Base-by-base conservation (phyloP, 805 yeast genomes). In the Suhomyces sp. region DNA sequence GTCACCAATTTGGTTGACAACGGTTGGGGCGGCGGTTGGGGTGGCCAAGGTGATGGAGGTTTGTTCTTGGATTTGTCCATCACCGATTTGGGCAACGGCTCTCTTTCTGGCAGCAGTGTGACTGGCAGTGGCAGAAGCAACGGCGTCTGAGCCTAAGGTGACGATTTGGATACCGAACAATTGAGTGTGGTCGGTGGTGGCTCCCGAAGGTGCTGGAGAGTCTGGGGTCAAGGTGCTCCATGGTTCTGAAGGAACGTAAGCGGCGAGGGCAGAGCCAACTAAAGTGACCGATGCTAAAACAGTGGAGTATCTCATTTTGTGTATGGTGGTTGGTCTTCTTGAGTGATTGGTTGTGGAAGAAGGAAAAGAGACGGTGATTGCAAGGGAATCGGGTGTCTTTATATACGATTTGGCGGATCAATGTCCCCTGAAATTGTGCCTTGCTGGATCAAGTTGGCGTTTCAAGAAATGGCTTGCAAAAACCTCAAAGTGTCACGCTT, bases 101-200 rank as follows among this genome's bases (percentile, higher is more conserved):
- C 21, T 36, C 23, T 31, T 37, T 37, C 19, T 55, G 12, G 46
- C 50, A 7, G 48, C 58, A 44, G 59, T 50, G 45, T 47, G 33
- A 36, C 54, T 25, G 30, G 38, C 34, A 16, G 33, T 42, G 42
- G 60, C 38, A 35, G 59, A 36, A 21, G 65, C 38, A 30, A 62
- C 40, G 20, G 60, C 45, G 20, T 65, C 52, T 19, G 67, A 63
- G 38, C 74, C 40, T 29, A 74, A 46, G 43, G 83, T 75, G 44
- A 69, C 63, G 44, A 83, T 77, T 40, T 83, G 83, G 51, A 83
- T 81, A 65, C 90, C 91, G 51, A 83, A 83, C 32, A 72, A 54
- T 31, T 64, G 58, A 26, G 74, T 40, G 70, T 74, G 75, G 49
- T 77, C 77, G 31, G 85, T 76, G 33, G 71, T 43, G 2, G 65